A percentile compares a stretch with the other conserved stretches of the same genome.
These are phyloP conservation scores for Aspergillus unguis DNA, from an alignment of 2,329 filamentous ascomycete species.

Conservation along the genomic window DNA sequence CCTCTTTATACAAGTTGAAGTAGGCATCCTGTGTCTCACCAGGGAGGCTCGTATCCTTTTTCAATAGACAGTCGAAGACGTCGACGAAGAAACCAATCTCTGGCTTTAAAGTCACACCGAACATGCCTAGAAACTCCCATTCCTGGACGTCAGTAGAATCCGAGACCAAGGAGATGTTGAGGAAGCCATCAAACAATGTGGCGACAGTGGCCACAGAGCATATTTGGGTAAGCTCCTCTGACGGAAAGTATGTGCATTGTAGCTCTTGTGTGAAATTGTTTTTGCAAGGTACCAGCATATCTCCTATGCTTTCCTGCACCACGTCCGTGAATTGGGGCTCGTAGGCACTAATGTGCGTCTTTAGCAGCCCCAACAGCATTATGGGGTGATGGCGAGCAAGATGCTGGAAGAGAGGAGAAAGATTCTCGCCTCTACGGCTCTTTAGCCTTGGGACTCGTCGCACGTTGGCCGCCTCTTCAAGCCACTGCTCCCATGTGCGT, in stretches of 20 bases:
- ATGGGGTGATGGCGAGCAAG: neutral
- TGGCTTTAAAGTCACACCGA: neutral
- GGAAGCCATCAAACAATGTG: neutral
- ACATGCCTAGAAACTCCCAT: neutral
- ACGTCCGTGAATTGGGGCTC: neutral
- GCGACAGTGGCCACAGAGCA: neutral
- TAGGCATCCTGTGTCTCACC: neutral
- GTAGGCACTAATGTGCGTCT: neutral
- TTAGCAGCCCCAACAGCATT: neutral
- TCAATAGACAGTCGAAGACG: neutral
- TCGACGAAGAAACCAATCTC: neutral
- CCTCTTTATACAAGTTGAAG: constrained; percentile 3
- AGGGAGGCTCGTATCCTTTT: neutral
- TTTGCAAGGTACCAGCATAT: neutral
- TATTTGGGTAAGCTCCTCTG: neutral
- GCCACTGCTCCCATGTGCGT: constrained; percentile 7
- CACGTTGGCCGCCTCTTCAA: constrained; percentile 1
- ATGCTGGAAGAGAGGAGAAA: neutral
- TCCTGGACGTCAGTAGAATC: neutral
- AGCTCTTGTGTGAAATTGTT: neutral
- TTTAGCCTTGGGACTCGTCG: constrained; percentile 7
- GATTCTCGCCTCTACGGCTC: neutral
- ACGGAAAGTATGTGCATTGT: neutral
- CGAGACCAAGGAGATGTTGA: neutral
- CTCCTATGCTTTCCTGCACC: neutral